Percentiles rank a stretch among this genome's conserved stretches.
These are phyloP conservation scores for Lepidium sativum DNA, from an alignment of 345 rosid genomes.

Conservation along the genomic window DNA sequence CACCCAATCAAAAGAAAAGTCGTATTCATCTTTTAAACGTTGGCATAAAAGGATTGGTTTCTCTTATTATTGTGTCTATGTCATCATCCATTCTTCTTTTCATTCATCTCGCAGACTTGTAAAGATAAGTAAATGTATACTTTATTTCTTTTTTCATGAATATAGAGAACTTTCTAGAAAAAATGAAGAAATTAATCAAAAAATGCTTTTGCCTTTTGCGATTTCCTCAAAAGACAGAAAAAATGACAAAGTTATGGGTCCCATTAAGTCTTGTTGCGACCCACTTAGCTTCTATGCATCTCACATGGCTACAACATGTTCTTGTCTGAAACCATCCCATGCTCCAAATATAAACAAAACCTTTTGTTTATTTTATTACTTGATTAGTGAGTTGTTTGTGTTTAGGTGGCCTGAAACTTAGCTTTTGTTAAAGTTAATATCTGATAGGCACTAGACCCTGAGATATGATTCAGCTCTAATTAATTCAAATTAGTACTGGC, in stretches of 20 bases:
- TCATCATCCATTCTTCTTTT: slow-evolving; percentile 20
- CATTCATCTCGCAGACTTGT: slow-evolving; percentile 6
- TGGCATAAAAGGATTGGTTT: too few relatives aligned
- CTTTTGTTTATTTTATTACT: not conserved
- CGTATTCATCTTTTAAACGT: too few relatives aligned
- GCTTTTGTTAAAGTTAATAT: not conserved
- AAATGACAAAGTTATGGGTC: slow-evolving; percentile 23
- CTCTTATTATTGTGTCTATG: too few relatives aligned
- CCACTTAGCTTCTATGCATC: slow-evolving; percentile 14
- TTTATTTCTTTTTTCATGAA: not conserved
- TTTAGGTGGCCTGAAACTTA: slow-evolving; percentile 1
- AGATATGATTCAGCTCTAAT: too few relatives aligned
- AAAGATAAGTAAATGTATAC: not conserved
- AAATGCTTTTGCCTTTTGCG: not conserved
- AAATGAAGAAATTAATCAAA: not conserved
- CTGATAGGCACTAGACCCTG: not conserved
- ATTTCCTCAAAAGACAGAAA: not conserved
- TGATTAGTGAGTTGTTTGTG: not conserved
- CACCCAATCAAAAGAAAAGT: slow-evolving; percentile 6
- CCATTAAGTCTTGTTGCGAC: slow-evolving; percentile 1
- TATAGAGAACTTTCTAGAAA: slow-evolving; percentile 5
- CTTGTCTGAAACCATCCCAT: slow-evolving; percentile 18
- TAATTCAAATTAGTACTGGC: not conserved
- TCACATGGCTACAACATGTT: slow-evolving; percentile 24
- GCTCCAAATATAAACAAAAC: not conserved